Base-by-base conservation (phyloP, 441 rosid genomes). In the Populus hybrid region DNA sequence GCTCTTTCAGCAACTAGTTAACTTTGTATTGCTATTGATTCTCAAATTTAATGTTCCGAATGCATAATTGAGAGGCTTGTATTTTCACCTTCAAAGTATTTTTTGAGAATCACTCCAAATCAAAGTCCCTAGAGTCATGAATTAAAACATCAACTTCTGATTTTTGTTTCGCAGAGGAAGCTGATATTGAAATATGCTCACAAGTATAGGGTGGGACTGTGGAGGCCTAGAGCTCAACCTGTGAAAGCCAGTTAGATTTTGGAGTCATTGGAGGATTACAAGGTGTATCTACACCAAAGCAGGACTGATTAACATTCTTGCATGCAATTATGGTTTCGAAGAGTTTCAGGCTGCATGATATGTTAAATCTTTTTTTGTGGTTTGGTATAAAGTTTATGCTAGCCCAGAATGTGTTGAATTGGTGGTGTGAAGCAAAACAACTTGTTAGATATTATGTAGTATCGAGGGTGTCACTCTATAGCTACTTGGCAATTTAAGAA, bases 191-290 rank as follows among this genome's bases (percentile, higher is more conserved):
- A 81, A 64, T 65, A 81, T 34, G 78, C 88, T 23, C 88, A 85
- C 78, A 89, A 89, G 74, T 93, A 90, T 76, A 91, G 89, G 82
- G 76, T 88, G 23, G 95, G 93, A 76, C 85, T 90, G 0, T 93
- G 96, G 96, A 90, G 87, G 78, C 97, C 98, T 12, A 87, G 88
- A 81, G 89, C 90, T 24, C 87, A 78, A 36, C 82, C 89, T 67
- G 54, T 76, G 67, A 88, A 90, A 81, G 79, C 88, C 28, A 86
- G 77, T 75, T 78, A 73, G n/a, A 23, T 46, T 35, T 30, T 9
- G 23, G 6, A 28, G 65, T 50, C 24, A 50, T 10, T 66, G 34
- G 23, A 73, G 64, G 64, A 12, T 50, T 2, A 24, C 21, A 20
- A 46, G 70, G 67, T 69, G 50, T 34, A 28, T 50, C 18, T 46